Evolutionary conservation across 1,284 basidiomycete species (phyloP).

Genomic region (Porogramme epimiltina): DNA sequence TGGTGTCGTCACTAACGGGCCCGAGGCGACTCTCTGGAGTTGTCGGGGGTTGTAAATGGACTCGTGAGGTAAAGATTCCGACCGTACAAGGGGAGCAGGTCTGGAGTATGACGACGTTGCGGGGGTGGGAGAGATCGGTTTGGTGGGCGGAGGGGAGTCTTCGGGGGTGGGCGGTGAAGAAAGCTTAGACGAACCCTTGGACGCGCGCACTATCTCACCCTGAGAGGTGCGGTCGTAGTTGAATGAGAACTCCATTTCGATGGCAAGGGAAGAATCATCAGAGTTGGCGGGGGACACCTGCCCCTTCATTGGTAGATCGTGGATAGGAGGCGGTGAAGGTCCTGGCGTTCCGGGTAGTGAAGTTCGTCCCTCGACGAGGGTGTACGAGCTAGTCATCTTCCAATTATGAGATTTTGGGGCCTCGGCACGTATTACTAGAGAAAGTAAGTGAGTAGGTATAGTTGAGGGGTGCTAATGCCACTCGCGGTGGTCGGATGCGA

Average conservation of each 20-base stretch:
- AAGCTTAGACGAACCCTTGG: constrained; percentile 41
- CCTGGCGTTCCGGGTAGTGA: constrained; percentile 14
- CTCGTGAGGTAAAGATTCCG: constrained; percentile 53
- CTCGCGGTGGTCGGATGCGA: no score
- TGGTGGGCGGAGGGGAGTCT: constrained; percentile 38
- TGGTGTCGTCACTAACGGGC: constrained; percentile 38
- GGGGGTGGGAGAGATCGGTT: constrained; percentile 31
- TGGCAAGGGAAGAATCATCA: constrained; percentile 22
- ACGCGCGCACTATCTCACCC: constrained; percentile 60
- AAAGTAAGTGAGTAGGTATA: neutral
- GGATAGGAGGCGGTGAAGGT: constrained; percentile 16
- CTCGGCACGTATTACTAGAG: neutral
- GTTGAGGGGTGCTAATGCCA: neutral
- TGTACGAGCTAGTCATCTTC: constrained; percentile 9
- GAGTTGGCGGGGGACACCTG: constrained; percentile 23
- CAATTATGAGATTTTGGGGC: no score
- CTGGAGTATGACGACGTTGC: constrained; percentile 24
- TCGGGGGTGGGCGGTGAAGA: constrained; percentile 43
- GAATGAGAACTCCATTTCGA: constrained; percentile 60
- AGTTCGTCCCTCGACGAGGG: constrained; percentile 13
- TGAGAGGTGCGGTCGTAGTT: constrained; percentile 63
- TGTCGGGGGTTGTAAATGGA: constrained; percentile 40
- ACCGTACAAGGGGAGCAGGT: constrained; percentile 60
- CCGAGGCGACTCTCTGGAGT: constrained; percentile 65
- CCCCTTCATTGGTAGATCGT: constrained; percentile 10